Conservation (phyloP, 2,329 filamentous ascomycete species). For the Ophiostoma piceae region DNA sequence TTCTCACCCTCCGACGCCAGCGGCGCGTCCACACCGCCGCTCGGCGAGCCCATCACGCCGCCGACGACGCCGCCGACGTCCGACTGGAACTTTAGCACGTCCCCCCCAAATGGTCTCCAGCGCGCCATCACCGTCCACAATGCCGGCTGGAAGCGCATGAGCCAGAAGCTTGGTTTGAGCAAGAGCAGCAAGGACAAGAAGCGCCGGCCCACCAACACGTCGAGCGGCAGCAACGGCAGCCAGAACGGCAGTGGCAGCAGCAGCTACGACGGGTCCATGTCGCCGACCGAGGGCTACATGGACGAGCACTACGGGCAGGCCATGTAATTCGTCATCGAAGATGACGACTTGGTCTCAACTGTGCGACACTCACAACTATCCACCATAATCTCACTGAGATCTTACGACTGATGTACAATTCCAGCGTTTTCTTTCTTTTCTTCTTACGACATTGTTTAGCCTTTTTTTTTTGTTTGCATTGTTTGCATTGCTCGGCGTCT, state of each 20-base stretch:
- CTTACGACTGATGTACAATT: neutral
- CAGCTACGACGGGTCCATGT: constrained; percentile 11
- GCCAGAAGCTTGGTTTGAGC: constrained; percentile 49
- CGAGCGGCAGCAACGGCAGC: constrained; percentile 35
- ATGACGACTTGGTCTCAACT: too few relatives aligned
- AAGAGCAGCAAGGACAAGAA: constrained; percentile 46
- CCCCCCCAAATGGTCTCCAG: constrained; percentile 47
- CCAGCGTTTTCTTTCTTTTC: constrained; percentile 1
- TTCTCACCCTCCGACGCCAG: constrained; percentile 56
- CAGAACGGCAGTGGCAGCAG: constrained; percentile 15
- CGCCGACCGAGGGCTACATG: too few relatives aligned
- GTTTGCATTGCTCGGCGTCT: constrained; percentile 27
- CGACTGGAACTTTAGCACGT: constrained; percentile 49
- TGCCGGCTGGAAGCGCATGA: constrained; percentile 61
- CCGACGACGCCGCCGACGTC: constrained; percentile 65
- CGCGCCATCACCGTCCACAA: constrained; percentile 50
- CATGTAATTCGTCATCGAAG: too few relatives aligned
- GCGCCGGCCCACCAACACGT: constrained; percentile 41
- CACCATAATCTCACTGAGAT: too few relatives aligned
- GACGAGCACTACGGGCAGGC: too few relatives aligned
- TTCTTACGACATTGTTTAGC: constrained; percentile 11
- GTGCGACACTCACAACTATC: too few relatives aligned
- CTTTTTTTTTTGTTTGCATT: neutral
- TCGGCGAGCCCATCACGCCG: constrained; percentile 64
- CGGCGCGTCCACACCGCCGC: constrained; percentile 51